These are phyloP conservation scores for Hypoxylon sp. DNA, from an alignment of 2,329 filamentous ascomycete genomes.

Conservation along the genomic window DNA sequence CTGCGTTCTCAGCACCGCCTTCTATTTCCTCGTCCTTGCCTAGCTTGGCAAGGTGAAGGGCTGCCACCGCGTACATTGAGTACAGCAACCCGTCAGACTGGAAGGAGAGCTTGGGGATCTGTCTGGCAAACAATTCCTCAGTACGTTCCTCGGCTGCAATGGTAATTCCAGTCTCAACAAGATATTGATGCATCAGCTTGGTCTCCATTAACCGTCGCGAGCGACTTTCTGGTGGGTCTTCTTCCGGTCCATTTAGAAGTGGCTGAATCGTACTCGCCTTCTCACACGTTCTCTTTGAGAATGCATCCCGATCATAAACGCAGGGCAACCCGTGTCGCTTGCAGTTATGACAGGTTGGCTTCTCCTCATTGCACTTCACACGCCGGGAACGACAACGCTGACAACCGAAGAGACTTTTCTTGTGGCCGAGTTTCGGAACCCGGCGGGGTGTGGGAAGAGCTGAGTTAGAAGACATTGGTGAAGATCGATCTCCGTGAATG, in stretches of 20 bases:
- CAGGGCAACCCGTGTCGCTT: slow-evolving; percentile 41
- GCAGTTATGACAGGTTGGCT: slow-evolving; percentile 44
- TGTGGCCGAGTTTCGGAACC: slow-evolving; percentile 44
- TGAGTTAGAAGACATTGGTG: slow-evolving; percentile 25
- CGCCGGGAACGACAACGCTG: slow-evolving; percentile 43
- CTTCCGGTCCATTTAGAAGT: slow-evolving; percentile 9
- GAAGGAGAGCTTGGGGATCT: slow-evolving; percentile 30
- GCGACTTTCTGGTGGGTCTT: slow-evolving; percentile 39
- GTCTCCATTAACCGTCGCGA: slow-evolving; percentile 37
- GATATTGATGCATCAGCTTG: slow-evolving; percentile 42
- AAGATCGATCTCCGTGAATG: slow-evolving; percentile 1
- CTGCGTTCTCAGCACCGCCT: slow-evolving; percentile 24
- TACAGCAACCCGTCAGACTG: slow-evolving; percentile 42
- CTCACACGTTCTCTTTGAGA: slow-evolving; percentile 10
- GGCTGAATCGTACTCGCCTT: slow-evolving; percentile 9
- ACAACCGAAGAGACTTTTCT: slow-evolving; percentile 43
- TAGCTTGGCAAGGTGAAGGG: slow-evolving; percentile 37
- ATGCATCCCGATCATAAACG: slow-evolving; percentile 43
- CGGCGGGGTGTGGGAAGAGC: slow-evolving; percentile 6
- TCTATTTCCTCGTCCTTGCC: slow-evolving; percentile 22
- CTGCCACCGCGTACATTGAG: slow-evolving; percentile 41
- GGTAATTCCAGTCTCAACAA: slow-evolving; percentile 33
- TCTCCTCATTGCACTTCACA: slow-evolving; percentile 47
- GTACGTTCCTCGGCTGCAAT: slow-evolving; percentile 36
- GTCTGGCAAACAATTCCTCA: slow-evolving; percentile 4